Evolutionary conservation across 2,329 filamentous ascomycete genomes (phyloP).

Genomic region (Colletotrichum sublineola): DNA sequence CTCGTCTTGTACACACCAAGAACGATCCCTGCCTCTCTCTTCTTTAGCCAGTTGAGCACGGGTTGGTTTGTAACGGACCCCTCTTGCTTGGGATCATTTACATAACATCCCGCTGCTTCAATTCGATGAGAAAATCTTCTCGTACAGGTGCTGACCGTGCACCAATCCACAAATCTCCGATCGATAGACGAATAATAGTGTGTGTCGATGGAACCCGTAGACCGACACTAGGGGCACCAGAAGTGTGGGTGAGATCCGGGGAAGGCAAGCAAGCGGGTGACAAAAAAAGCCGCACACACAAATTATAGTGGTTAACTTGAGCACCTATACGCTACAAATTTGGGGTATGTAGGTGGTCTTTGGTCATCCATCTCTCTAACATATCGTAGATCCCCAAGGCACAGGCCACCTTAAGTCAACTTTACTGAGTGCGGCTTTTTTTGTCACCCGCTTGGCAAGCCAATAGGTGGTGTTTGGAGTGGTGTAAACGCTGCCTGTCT

Average conservation of each 20-base stretch:
- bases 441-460: too few relatives aligned
- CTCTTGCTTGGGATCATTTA: conserved; percentile 12
- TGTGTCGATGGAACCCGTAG: conserved; percentile 1
- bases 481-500: conserved; percentile 24
- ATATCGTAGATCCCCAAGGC: too few relatives aligned
- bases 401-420: too few relatives aligned
- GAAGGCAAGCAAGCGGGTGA: conserved; percentile 31
- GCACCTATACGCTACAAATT: too few relatives aligned
- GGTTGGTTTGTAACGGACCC: conserved; percentile 12
- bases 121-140: not conserved
- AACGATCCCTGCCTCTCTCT: conserved; percentile 10
- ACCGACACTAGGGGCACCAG: conserved; percentile 1
- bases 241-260: conserved; percentile 32
- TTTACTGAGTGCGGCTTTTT: too few relatives aligned
- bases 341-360: too few relatives aligned
- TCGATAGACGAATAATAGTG: conserved; percentile 27
- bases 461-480: conserved; percentile 22
- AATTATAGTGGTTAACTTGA: too few relatives aligned
- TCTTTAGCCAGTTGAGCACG: not conserved
- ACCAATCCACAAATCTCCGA: conserved; percentile 33
- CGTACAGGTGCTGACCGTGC: not conserved
- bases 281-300: too few relatives aligned
- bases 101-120: not conserved
- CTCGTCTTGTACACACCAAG: conserved; percentile 18
- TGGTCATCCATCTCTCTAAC: too few relatives aligned